A percentile compares a stretch with the other conserved stretches of the same genome.
phyloP scores from a whole-genome alignment of 202 grass and related monocot genomes.

The Dendrocalamus latiflorus region DNA sequence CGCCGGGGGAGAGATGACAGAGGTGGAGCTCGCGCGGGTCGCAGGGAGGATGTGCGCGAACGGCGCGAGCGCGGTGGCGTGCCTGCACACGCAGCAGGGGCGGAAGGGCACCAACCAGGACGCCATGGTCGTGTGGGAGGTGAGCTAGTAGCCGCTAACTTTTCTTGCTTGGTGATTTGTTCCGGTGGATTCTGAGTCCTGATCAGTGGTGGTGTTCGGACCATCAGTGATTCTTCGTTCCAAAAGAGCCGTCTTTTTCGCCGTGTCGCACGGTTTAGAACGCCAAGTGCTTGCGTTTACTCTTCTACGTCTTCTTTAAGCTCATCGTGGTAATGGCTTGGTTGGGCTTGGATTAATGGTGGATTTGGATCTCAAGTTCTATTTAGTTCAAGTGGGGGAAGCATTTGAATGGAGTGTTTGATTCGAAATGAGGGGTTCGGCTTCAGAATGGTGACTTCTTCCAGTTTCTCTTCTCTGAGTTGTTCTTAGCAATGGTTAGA shows the following conservation, averaged over 20 bases:
- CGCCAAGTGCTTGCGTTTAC: slow-evolving; percentile 30
- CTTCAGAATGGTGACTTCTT: not conserved
- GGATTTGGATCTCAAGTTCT: slow-evolving; percentile 21
- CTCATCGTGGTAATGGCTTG: slow-evolving; percentile 16
- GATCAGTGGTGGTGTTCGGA: not conserved
- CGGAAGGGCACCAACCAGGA: slow-evolving; percentile 98
- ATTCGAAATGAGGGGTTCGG: slow-evolving; percentile 13
- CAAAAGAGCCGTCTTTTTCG: not conserved
- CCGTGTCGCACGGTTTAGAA: not conserved
- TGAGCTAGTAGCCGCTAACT: slow-evolving; percentile 29
- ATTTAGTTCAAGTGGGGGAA: slow-evolving; percentile 9
- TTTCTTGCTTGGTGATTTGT: slow-evolving; percentile 13
- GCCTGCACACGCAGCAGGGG: slow-evolving; percentile 96
- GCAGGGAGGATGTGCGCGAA: slow-evolving; percentile 71
- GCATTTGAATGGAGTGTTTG: no score
- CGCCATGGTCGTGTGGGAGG: slow-evolving; percentile 97
- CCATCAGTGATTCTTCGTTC: slow-evolving; percentile 17
- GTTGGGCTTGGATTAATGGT: slow-evolving; percentile 4
- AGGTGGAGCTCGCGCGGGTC: slow-evolving; percentile 62
- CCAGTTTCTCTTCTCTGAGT: not conserved
- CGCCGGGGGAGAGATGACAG: slow-evolving; percentile 37
- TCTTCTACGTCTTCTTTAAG: not conserved
- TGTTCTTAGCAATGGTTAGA: not conserved
- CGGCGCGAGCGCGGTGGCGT: slow-evolving; percentile 59
- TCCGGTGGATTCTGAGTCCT: slow-evolving; percentile 14